Conservation (phyloP, 345 rosid genomes). For the Physaria fendleri region DNA sequence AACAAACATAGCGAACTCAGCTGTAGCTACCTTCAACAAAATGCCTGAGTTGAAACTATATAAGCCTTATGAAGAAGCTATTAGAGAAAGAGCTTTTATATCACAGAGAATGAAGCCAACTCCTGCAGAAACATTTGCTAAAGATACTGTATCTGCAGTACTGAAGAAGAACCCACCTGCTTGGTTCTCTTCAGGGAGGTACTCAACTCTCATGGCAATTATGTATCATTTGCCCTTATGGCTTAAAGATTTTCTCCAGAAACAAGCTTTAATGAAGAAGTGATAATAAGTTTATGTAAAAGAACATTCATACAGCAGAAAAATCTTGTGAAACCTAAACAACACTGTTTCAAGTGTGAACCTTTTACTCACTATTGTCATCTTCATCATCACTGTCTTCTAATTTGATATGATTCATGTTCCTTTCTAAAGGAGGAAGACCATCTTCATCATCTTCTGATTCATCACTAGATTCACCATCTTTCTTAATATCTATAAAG, state of each 20-base stretch:
- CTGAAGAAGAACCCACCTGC: slow-evolving; percentile 61
- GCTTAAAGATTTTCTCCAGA: slow-evolving; percentile 48
- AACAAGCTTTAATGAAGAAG: slow-evolving; percentile 42
- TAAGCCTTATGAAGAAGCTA: slow-evolving; percentile 58
- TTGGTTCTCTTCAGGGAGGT: slow-evolving; percentile 69
- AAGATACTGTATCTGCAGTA: slow-evolving; percentile 47
- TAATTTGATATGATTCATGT: slow-evolving; percentile 61
- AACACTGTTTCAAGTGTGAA: neutral
- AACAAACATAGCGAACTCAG: slow-evolving; percentile 75
- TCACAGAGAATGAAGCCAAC: slow-evolving; percentile 53
- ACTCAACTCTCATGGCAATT: slow-evolving; percentile 47
- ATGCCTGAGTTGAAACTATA: slow-evolving; percentile 82
- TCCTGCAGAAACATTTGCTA: slow-evolving; percentile 70
- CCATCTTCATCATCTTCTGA: slow-evolving; percentile 50
- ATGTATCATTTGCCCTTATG: slow-evolving; percentile 63
- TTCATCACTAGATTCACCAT: slow-evolving; percentile 35
- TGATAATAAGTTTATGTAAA: slow-evolving; percentile 11
- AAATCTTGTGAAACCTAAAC: neutral
- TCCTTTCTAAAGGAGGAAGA: slow-evolving; percentile 84
- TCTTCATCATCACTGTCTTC: slow-evolving; percentile 54
- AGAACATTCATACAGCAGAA: slow-evolving; percentile 4
- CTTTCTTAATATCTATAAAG: slow-evolving; percentile 24
- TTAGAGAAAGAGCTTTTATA: slow-evolving; percentile 45
- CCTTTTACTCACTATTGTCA: slow-evolving; percentile 31
- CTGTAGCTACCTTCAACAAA: slow-evolving; percentile 40